These are phyloP conservation scores for Orbilia ellipsospora DNA, from an alignment of 2,329 filamentous ascomycete genomes.

Conservation along the genomic window DNA sequence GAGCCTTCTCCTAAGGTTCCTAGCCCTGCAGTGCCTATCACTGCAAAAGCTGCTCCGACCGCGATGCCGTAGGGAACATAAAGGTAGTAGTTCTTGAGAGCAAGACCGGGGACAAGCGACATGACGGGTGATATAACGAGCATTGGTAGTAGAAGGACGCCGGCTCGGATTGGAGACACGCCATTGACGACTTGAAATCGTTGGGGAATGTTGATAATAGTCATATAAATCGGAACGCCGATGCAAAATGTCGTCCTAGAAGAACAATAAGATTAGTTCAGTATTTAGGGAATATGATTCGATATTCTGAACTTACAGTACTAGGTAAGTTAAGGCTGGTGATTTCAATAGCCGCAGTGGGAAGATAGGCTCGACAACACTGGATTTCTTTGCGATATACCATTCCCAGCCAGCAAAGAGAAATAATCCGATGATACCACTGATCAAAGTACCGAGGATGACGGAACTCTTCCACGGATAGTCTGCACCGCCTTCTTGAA, in stretches of 20 bases:
- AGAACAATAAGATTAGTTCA: neutral
- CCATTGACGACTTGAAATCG: slow-evolving; percentile 62
- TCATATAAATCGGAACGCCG: slow-evolving; percentile 61
- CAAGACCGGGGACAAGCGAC: slow-evolving; percentile 59
- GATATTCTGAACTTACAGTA: slow-evolving; percentile 60
- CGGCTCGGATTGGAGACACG: slow-evolving; percentile 59
- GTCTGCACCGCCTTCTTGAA: slow-evolving; percentile 64
- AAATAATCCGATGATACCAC: slow-evolving; percentile 59
- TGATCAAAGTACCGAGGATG: slow-evolving; percentile 61
- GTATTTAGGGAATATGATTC: neutral
- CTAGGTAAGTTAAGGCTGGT: slow-evolving; percentile 60
- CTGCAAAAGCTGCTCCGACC: slow-evolving; percentile 59
- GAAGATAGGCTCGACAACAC: slow-evolving; percentile 61
- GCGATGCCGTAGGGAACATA: slow-evolving; percentile 61
- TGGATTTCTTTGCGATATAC: slow-evolving; percentile 27
- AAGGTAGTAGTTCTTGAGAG: slow-evolving; percentile 59
- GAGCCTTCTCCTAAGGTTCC: slow-evolving; percentile 58
- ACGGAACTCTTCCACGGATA: slow-evolving; percentile 64
- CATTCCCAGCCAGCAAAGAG: slow-evolving; percentile 61
- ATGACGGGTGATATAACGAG: slow-evolving; percentile 61
- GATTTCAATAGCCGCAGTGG: slow-evolving; percentile 61
- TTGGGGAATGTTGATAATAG: slow-evolving; percentile 62
- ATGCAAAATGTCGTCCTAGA: slow-evolving; percentile 59
- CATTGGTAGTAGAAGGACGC: slow-evolving; percentile 61
- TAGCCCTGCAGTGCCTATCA: slow-evolving; percentile 61